These are phyloP conservation scores for Cordyceps pruinosa DNA, from an alignment of 2,329 filamentous ascomycete species.

Conservation along the genomic window DNA sequence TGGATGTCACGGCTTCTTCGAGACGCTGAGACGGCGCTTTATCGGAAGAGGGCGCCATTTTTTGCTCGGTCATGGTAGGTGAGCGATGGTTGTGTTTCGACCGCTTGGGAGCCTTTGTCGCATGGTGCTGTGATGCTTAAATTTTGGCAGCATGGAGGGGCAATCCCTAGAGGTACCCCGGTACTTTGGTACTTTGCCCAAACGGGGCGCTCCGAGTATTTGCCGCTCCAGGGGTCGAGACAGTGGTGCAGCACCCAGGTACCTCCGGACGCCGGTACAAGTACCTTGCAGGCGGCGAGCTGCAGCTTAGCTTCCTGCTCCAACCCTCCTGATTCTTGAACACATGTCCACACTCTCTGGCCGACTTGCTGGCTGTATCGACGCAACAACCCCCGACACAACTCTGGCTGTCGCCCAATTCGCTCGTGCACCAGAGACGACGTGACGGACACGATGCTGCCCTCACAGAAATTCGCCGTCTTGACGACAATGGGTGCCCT, in stretches of 20 bases:
- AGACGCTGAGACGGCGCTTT: conserved; percentile 30
- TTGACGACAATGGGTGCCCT: conserved; percentile 43
- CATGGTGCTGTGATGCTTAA: neutral
- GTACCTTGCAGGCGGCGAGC: too few species aligned
- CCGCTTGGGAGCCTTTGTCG: neutral
- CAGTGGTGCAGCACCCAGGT: neutral
- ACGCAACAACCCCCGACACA: neutral
- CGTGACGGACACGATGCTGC: conserved; percentile 36
- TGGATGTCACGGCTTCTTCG: conserved; percentile 30
- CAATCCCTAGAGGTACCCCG: conserved; percentile 14
- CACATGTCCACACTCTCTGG: conserved; percentile 5
- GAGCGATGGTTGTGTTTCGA: too few species aligned
- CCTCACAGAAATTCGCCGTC: conserved; percentile 43
- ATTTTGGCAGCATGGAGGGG: conserved; percentile 19
- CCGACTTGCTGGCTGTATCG: neutral
- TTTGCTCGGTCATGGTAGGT: neutral
- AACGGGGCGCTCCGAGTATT: neutral
- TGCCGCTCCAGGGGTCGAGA: neutral
- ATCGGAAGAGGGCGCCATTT: conserved; percentile 20
- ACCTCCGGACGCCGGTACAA: too few species aligned
- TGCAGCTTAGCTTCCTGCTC: neutral
- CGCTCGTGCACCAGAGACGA: neutral
- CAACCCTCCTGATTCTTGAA: neutral
- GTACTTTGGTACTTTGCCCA: too few species aligned
- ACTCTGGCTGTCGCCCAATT: conserved; percentile 4